Evolutionary conservation across 352 stramenopile species (phyloP).

Genomic region (Pilasporangium apinafurcum): DNA sequence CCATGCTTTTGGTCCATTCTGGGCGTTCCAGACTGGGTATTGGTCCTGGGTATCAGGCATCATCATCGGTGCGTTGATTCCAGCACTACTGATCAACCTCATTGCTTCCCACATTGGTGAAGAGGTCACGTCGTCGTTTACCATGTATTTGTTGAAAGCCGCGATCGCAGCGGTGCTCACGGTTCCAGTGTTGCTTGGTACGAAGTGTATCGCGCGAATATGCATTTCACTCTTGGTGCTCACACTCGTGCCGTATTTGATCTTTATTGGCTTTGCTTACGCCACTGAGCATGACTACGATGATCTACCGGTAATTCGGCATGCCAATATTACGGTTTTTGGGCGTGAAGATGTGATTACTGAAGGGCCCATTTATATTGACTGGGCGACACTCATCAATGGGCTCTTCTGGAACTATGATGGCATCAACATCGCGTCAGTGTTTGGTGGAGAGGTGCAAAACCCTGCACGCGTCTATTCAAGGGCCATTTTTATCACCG

Average conservation of each 20-base stretch:
- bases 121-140: background rate
- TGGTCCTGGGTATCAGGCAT: constrained; percentile 65
- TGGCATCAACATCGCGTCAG: constrained; percentile 75
- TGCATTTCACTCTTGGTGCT: constrained; percentile 1
- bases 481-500: constrained; percentile 55
- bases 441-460: constrained; percentile 81
- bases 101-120: constrained; percentile 3
- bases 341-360: background rate
- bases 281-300: background rate
- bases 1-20: constrained; percentile 78
- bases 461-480: constrained; percentile 68
- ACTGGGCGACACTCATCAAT: constrained; percentile 78
- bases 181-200: constrained; percentile 12
- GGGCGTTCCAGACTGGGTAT: constrained; percentile 57
- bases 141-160: constrained; percentile 10
- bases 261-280: constrained; percentile 16
- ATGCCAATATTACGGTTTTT: background rate
- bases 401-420: constrained; percentile 94
- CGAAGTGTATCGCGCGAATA: constrained; percentile 8
- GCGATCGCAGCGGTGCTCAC: constrained; percentile 8
- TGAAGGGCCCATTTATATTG: constrained; percentile 11
- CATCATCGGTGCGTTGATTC: constrained; percentile 40
- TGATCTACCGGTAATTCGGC: constrained; percentile 1
- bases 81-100: constrained; percentile 28
- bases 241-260: constrained; percentile 7